These are phyloP conservation scores for Saccharata proteae DNA, from an alignment of 2,329 filamentous ascomycete genomes.

Conservation along the genomic window DNA sequence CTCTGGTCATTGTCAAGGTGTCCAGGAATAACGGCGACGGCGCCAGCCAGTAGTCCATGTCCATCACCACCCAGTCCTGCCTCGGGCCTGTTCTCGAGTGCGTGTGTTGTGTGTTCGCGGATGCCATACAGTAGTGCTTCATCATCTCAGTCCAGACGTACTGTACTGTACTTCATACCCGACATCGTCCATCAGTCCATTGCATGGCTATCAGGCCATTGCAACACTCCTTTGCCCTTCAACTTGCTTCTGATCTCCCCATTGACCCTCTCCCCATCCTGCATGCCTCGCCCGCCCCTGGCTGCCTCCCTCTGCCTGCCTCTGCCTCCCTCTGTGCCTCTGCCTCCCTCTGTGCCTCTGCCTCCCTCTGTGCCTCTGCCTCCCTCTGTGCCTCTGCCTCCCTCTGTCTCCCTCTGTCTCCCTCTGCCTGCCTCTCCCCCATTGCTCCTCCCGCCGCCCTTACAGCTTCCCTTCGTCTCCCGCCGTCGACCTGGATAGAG, in stretches of 20 bases:
- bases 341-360: background rate
- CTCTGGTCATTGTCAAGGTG: no score
- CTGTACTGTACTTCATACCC: no score
- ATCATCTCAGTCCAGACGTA: no score
- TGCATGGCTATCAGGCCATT: background rate
- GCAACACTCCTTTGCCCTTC: background rate
- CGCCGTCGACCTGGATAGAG: no score
- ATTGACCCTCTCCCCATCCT: no score
- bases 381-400: background rate
- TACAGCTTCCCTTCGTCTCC: no score
- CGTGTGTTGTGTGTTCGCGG: background rate
- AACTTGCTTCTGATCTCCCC: no score
- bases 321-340: background rate
- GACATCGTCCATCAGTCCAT: background rate
- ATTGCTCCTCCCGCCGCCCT: no score
- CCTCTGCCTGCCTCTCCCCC: slow-evolving; percentile 2
- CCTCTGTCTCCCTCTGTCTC: background rate
- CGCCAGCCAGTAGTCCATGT: slow-evolving; percentile 1
- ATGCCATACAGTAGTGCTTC: no score
- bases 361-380: background rate
- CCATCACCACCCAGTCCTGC: background rate
- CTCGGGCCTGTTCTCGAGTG: background rate
- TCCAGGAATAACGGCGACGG: slow-evolving; percentile 6
- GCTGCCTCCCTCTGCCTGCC: no score
- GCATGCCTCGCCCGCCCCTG: no score